A percentile compares a stretch with the other conserved stretches of the same genome.
Evolutionary conservation across 768 basidiomycete species (phyloP).

Genomic region (Austroboletus eburneus): DNA sequence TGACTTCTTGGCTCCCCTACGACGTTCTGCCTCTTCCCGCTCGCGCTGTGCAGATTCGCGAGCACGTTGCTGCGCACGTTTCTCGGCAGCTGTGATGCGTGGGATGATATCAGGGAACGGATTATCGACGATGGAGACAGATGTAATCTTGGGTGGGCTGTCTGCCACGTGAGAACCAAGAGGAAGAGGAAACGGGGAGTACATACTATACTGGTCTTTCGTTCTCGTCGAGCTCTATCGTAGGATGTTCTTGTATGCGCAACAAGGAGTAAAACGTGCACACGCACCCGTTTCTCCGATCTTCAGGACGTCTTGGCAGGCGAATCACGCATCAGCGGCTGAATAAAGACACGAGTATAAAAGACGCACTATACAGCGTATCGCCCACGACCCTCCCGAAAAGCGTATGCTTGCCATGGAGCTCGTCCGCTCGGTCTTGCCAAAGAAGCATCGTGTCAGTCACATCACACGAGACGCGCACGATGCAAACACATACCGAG

Average conservation of each 20-base stretch:
- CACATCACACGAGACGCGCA: neutral
- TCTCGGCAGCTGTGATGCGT: conserved; percentile 93
- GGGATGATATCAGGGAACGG: conserved; percentile 95
- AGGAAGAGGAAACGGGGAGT: neutral
- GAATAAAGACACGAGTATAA: too few relatives aligned
- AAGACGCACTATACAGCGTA: conserved; percentile 76
- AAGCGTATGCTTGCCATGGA: conserved; percentile 91
- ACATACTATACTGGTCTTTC: conserved; percentile 80
- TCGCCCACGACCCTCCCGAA: conserved; percentile 90
- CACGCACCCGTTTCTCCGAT: conserved; percentile 82
- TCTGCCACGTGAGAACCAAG: neutral
- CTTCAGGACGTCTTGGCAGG: conserved; percentile 73
- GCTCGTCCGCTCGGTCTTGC: conserved; percentile 82
- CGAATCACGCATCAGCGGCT: neutral
- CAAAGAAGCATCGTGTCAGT: neutral
- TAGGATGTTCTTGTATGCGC: neutral
- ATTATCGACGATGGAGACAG: conserved; percentile 82
- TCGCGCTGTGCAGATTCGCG: conserved; percentile 71
- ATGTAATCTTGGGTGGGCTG: conserved; percentile 90
- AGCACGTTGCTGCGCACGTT: conserved; percentile 77
- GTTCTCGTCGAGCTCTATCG: conserved; percentile 63
- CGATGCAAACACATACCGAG: conserved; percentile 50
- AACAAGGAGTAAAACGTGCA: neutral
- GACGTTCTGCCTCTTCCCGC: conserved; percentile 67
- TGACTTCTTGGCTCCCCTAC: conserved; percentile 86